Percentiles rank a stretch among this genome's conserved stretches.
phyloP scores from a whole-genome alignment of 2,329 filamentous ascomycete genomes.

The Leptodontidium sp. region DNA sequence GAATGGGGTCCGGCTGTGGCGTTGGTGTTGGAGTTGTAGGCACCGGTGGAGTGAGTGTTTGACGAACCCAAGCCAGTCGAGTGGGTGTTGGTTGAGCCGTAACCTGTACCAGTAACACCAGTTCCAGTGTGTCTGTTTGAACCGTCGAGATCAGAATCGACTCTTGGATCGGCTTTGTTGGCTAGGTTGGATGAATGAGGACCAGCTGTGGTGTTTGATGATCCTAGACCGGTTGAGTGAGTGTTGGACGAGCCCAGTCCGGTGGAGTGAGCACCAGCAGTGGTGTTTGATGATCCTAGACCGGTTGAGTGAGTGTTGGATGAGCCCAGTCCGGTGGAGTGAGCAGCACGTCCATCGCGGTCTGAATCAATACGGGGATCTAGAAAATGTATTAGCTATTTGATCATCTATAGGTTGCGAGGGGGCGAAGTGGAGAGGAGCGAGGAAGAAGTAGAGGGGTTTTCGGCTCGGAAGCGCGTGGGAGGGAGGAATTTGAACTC shows the following conservation, averaged over 20 bases:
- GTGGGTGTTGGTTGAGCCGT: slow-evolving; percentile 5
- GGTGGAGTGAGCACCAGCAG: slow-evolving; percentile 8
- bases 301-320: slow-evolving; percentile 1
- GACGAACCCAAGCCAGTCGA: slow-evolving; percentile 18
- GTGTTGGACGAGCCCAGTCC: slow-evolving; percentile 19
- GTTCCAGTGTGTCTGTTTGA: slow-evolving; percentile 26
- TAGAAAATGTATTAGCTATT: neutral
- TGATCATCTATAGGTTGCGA: neutral
- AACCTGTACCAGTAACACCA: slow-evolving; percentile 25
- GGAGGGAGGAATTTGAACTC: neutral
- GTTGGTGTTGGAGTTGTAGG: slow-evolving; percentile 20
- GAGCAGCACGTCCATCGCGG: slow-evolving; percentile 3
- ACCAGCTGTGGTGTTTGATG: slow-evolving; percentile 30
- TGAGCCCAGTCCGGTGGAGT: slow-evolving; percentile 3
- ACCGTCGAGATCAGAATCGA: slow-evolving; percentile 27
- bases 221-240: slow-evolving; percentile 22
- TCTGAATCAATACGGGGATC: slow-evolving; percentile 5
- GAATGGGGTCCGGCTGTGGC: slow-evolving; percentile 36
- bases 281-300: neutral
- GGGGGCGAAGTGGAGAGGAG: too few relatives aligned
- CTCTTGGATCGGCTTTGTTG: slow-evolving; percentile 50
- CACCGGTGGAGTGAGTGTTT: slow-evolving; percentile 4
- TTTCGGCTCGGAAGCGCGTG: too few relatives aligned
- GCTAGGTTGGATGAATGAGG: slow-evolving; percentile 41
- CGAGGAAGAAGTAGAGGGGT: too few relatives aligned